Conservation (phyloP, 768 basidiomycete species). For the Suillus variegatus region DNA sequence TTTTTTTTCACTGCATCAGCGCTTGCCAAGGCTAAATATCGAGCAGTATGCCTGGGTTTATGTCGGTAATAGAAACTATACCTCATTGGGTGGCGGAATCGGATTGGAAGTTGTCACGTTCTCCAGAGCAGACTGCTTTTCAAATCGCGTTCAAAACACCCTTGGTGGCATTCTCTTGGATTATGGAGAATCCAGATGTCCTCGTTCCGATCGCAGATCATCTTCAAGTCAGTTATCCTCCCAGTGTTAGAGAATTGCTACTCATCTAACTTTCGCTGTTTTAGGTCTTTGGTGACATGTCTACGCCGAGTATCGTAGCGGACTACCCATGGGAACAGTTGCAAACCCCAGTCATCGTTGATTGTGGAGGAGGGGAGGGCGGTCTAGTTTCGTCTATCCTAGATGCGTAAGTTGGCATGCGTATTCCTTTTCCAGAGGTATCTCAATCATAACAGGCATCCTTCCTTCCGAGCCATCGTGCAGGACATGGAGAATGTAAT, state of each 20-base stretch:
- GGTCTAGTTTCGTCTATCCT: constrained; percentile 41
- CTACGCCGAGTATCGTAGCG: constrained; percentile 37
- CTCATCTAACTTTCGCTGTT: not conserved
- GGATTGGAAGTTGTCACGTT: constrained; percentile 18
- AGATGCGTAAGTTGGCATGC: constrained; percentile 29
- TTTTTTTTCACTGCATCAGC: not conserved
- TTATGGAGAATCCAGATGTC: constrained; percentile 12
- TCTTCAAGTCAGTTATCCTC: not conserved
- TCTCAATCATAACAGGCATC: not conserved
- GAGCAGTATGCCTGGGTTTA: constrained; percentile 17
- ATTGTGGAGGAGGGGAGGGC: constrained; percentile 43
- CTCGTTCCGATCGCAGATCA: not conserved
- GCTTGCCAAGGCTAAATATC: not conserved
- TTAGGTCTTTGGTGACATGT: constrained; percentile 8
- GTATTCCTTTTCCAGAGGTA: not conserved
- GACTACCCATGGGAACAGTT: constrained; percentile 42
- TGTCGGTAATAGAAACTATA: constrained; percentile 13
- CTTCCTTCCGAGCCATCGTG: constrained; percentile 32
- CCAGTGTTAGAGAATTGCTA: not conserved
- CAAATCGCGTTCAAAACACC: constrained; percentile 39
- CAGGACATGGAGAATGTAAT: constrained; percentile 36
- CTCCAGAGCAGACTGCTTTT: constrained; percentile 34
- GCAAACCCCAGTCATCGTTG: constrained; percentile 38
- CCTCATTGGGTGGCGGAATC: constrained; percentile 16
- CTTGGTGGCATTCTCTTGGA: constrained; percentile 10